Conservation (phyloP, 208 protist species). For the Trypanosoma lewisi region DNA sequence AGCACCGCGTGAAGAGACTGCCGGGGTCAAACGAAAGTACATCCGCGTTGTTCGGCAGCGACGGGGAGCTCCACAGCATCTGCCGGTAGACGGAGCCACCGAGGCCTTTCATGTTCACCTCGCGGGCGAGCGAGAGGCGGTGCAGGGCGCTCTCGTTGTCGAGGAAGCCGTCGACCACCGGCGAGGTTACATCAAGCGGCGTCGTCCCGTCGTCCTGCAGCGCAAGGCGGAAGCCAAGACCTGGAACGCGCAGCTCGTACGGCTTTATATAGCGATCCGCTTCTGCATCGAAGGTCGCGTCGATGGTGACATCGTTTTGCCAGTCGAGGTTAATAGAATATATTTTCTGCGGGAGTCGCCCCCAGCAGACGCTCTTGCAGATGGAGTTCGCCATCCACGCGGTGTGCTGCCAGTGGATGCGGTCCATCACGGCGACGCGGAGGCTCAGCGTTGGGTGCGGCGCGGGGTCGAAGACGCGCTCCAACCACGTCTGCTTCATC, state of each 20-base stretch:
- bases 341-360: constrained; percentile 66
- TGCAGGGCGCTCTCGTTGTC: constrained; percentile 86
- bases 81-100: constrained; percentile 81
- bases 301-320: constrained; percentile 52
- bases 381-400: constrained; percentile 70
- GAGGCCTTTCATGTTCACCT: constrained; percentile 84
- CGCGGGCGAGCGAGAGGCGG: constrained; percentile 61
- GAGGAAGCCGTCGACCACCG: constrained; percentile 71
- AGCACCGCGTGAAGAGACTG: constrained; percentile 60
- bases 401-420: constrained; percentile 85
- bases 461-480: constrained; percentile 58
- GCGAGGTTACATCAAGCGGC: constrained; percentile 47
- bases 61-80: constrained; percentile 71
- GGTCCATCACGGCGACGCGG: constrained; percentile 71
- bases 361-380: constrained; percentile 76
- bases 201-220: constrained; percentile 63
- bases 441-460: constrained; percentile 76
- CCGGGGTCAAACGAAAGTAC: constrained; percentile 51
- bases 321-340: constrained; percentile 81
- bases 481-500: constrained; percentile 43
- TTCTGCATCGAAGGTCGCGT: constrained; percentile 42
- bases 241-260: constrained; percentile 56
- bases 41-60: constrained; percentile 58
- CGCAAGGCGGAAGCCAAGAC: constrained; percentile 48
- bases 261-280: constrained; percentile 46